Percentiles rank a stretch among this genome's conserved stretches.
Evolutionary conservation across 352 stramenopile species (phyloP).

Genomic region (Pythium phragmitis): DNA sequence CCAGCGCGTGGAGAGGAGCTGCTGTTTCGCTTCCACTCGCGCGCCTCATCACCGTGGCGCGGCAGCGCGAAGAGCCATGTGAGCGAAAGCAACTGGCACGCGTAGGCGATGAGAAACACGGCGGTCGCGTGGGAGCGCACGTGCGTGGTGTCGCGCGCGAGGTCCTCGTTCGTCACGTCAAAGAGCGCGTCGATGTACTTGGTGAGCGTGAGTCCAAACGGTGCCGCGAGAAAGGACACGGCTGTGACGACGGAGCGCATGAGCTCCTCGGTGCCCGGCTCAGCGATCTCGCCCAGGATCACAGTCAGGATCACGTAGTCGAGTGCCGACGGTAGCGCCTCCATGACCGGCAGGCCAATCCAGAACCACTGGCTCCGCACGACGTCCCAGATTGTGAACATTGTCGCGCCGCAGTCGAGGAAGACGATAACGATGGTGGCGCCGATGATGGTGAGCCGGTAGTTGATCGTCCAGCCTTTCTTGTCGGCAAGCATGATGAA

Average conservation of each 20-base stretch:
- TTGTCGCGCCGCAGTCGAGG: slow-evolving; percentile 40
- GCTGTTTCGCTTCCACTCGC: slow-evolving; percentile 30
- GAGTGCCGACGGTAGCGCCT: slow-evolving; percentile 47
- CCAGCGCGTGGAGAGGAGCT: slow-evolving; percentile 27
- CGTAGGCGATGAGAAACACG: slow-evolving; percentile 57
- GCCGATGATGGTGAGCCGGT: slow-evolving; percentile 36
- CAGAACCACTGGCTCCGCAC: slow-evolving; percentile 68
- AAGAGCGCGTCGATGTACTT: slow-evolving; percentile 66
- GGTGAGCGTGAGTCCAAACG: slow-evolving; percentile 47
- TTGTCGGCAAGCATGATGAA: slow-evolving; percentile 34
- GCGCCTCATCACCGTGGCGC: slow-evolving; percentile 30
- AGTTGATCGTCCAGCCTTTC: slow-evolving; percentile 46
- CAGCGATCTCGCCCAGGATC: slow-evolving; percentile 49
- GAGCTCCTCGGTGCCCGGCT: slow-evolving; percentile 31
- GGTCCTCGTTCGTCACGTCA: slow-evolving; percentile 43
- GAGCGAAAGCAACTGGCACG: slow-evolving; percentile 46
- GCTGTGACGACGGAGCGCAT: slow-evolving; percentile 47
- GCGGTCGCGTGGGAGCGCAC: slow-evolving; percentile 46
- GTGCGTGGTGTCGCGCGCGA: slow-evolving; percentile 43
- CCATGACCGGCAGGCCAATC: slow-evolving; percentile 59
- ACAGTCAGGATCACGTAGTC: slow-evolving; percentile 55
- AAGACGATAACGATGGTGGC: slow-evolving; percentile 33
- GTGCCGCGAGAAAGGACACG: slow-evolving; percentile 42
- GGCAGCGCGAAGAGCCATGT: slow-evolving; percentile 49
- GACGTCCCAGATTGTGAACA: slow-evolving; percentile 62